These are phyloP conservation scores for Phlebiopsis gigantea DNA, from an alignment of 768 basidiomycete species.

Conservation along the genomic window DNA sequence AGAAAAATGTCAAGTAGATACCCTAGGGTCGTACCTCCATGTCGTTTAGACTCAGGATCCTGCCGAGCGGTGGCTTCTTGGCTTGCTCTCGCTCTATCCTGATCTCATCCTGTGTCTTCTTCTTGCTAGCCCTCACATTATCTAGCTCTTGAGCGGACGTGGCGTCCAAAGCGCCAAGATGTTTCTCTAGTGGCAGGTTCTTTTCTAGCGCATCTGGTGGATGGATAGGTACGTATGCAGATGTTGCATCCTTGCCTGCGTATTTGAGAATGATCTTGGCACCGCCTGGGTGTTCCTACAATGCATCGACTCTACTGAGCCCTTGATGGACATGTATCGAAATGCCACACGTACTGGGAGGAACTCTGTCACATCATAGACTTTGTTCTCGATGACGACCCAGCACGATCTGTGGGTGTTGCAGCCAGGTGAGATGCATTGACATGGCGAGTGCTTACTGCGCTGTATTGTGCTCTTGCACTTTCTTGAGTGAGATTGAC, in stretches of 20 bases:
- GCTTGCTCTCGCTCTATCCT: slow-evolving; percentile 58
- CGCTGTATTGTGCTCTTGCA: slow-evolving; percentile 52
- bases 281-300: slow-evolving; percentile 77
- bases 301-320: not conserved
- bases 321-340: not conserved
- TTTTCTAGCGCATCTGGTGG: slow-evolving; percentile 75
- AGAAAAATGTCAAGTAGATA: not conserved
- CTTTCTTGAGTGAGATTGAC: slow-evolving; percentile 44
- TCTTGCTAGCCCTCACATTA: slow-evolving; percentile 32
- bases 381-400: slow-evolving; percentile 74
- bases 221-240: slow-evolving; percentile 77
- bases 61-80: slow-evolving; percentile 57
- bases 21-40: slow-evolving; percentile 60
- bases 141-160: slow-evolving; percentile 36
- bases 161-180: slow-evolving; percentile 60
- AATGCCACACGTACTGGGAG: slow-evolving; percentile 40
- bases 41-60: slow-evolving; percentile 72
- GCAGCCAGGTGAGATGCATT: not conserved
- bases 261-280: slow-evolving; percentile 76
- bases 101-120: slow-evolving; percentile 64
- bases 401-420: slow-evolving; percentile 60
- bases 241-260: slow-evolving; percentile 82
- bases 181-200: slow-evolving; percentile 63
- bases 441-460: slow-evolving; percentile 29
- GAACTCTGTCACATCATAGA: slow-evolving; percentile 87